Base-by-base conservation (phyloP, 2,329 filamentous ascomycete genomes). In the Cercospora janseana region DNA sequence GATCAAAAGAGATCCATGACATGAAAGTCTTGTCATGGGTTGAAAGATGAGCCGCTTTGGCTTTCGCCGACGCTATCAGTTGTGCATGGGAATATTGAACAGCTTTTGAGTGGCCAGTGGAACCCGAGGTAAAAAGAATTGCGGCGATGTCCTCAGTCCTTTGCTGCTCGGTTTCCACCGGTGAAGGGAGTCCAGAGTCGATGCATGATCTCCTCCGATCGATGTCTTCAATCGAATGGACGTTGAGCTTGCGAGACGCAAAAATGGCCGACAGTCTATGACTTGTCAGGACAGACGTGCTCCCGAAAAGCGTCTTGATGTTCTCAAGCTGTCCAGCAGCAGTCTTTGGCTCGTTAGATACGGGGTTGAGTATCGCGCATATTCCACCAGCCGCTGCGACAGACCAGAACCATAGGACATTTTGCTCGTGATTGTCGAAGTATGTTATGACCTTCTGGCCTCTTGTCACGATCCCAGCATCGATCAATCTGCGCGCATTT, bases 401-500 rank as follows among this genome's bases (percentile, higher is more conserved):
- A 2, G 69, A 59, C 72, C 72, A 75, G 48, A 73, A 70, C 71
- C 70, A 75, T 9, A 66, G 42, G 4, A 74, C 66, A 20, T 60
- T 65, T 18, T 74, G 67, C 37, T 60, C 41, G 27, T 73, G 68
- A n/a, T 60, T 58, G 15, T 70, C 59, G 26, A 73, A 68, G 50
- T 73, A 67, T 1, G 67, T 55, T 15, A 59, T 44, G 9, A 54
- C 46, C 6, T 34, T 52, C 26, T 42, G 23, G 13, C 57, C 50
- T 18, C 50, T 43, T 13, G 49, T 35, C 8, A 59, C 51, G 13
- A 60, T 46, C n/a, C 52, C 54, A 12, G 51, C 48, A 20, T 56
- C 41, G 7, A 47, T 28, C 24, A 58, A 41, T 12, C 48, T 38
- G 20, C 40, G 28, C 27, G 44, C 56, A 40, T 58, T 54, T 18